Evolutionary conservation across 192 early-diverging fungal species (phyloP), one percentile per base, ranked within the genome.

Genomic region (Dispira parvispora): DNA sequence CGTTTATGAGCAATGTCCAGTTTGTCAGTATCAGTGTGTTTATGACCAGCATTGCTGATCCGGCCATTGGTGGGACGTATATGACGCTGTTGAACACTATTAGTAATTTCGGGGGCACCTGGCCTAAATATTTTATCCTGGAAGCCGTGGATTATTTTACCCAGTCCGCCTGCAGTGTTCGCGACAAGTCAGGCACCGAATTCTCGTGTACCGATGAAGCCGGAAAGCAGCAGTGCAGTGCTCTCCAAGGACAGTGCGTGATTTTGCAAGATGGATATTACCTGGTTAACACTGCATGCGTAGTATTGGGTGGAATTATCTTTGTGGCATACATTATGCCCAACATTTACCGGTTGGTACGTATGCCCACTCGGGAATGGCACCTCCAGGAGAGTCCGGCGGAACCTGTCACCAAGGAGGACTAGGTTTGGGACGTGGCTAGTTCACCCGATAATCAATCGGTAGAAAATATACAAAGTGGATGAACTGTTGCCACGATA

Each of bases 71-170:
- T 62, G 88, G 88, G 42, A 88, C 88, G 8, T 90, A 90, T 49
- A 88, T 88, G 86, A 88, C 86, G 65, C 78, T 91, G 60, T 76
- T 98, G 45, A 94, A 95, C 68, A 98, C 96, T 1, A 70, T 96
- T 61, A 88, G 84, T 66, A 98, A 98, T 72, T 88, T 98, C 69
- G 96, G 94, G 49, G 96, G 96, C 28, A 98, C 93, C 8, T 96
- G 91, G 96, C 90, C 93, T 0, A 81, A 87, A 26, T 95, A 84
- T 74, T 93, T 96, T 79, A 83, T 98, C 16, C 77, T 98, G 58
- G 80, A 89, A 65, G 81, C 91, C 0, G 91, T 98, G 14, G 94
- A 98, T 69, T 83, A 82, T 54, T 88, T 91, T 62, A 93, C 92
- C 23, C 78, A 80, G n/a, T 79, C 89, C 9, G 75, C 74, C 0